phyloP scores from a whole-genome alignment of 2,329 filamentous ascomycete species.

The Trematosphaeria pertusa region DNA sequence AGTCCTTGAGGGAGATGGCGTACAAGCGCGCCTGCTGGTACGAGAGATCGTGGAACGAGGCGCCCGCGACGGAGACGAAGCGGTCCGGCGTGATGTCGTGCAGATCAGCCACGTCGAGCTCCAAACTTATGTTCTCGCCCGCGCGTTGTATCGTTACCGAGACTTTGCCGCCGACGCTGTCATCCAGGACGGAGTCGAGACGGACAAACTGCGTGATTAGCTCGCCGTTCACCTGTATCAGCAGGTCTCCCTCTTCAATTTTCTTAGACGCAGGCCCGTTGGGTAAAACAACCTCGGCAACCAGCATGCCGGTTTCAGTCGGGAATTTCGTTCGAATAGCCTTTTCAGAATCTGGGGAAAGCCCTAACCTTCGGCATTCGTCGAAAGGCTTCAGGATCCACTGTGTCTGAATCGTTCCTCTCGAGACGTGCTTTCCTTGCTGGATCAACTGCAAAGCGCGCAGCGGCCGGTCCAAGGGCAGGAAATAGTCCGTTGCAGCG shows the following conservation, averaged over 20 bases:
- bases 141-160: slow-evolving; percentile 85
- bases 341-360: slow-evolving; percentile 86
- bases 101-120: slow-evolving; percentile 84
- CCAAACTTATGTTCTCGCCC: slow-evolving; percentile 83
- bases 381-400: slow-evolving; percentile 98
- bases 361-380: slow-evolving; percentile 87
- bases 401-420: slow-evolving; percentile 97
- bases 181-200: slow-evolving; percentile 90
- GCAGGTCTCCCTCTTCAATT: slow-evolving; percentile 91
- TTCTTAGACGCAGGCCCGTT: slow-evolving; percentile 86
- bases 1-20: slow-evolving; percentile 79
- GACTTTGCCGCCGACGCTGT: slow-evolving; percentile 80
- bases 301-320: slow-evolving; percentile 94
- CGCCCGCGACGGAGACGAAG: slow-evolving; percentile 92
- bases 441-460: slow-evolving; percentile 88
- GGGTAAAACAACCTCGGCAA: slow-evolving; percentile 92
- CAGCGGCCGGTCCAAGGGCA: slow-evolving; percentile 88
- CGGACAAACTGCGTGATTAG: slow-evolving; percentile 92
- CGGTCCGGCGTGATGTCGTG: slow-evolving; percentile 95
- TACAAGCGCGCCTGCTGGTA: slow-evolving; percentile 98
- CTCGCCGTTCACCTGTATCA: slow-evolving; percentile 92
- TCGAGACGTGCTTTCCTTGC: slow-evolving; percentile 74
- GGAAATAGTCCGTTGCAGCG: slow-evolving; percentile 96
- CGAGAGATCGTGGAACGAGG: slow-evolving; percentile 93
- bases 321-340: slow-evolving; percentile 84